These are phyloP conservation scores for Penicillium sp. DNA, from an alignment of 2,329 filamentous ascomycete species.

Conservation along the genomic window DNA sequence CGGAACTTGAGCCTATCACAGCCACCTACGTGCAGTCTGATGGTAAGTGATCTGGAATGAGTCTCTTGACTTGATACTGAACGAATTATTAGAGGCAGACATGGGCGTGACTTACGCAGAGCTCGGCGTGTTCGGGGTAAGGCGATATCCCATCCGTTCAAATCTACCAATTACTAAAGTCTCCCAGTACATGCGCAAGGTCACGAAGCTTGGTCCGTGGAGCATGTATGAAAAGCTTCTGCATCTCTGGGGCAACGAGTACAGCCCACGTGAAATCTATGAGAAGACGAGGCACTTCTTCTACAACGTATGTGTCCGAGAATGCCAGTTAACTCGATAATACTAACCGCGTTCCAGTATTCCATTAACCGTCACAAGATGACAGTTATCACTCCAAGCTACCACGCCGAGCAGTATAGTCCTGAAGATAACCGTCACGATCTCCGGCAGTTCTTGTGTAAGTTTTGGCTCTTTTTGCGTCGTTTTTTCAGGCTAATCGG, in stretches of 20 bases:
- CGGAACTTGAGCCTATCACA: slow-evolving; percentile 66
- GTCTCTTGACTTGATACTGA: not conserved
- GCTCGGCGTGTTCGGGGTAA: slow-evolving; percentile 50
- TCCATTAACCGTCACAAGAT: slow-evolving; percentile 66
- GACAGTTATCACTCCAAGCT: slow-evolving; percentile 58
- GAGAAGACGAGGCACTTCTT: slow-evolving; percentile 48
- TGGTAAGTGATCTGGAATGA: not conserved
- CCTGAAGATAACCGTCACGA: slow-evolving; percentile 61
- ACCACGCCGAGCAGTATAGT: slow-evolving; percentile 54
- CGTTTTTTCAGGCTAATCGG: not conserved
- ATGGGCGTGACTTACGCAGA: slow-evolving; percentile 57
- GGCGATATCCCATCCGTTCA: not conserved
- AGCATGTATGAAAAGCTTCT: slow-evolving; percentile 55
- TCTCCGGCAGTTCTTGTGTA: slow-evolving; percentile 55
- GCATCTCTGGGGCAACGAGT: slow-evolving; percentile 48
- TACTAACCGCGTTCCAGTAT: slow-evolving; percentile 36
- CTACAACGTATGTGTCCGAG: slow-evolving; percentile 24
- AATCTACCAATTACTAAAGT: slow-evolving; percentile 42
- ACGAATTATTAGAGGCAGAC: slow-evolving; percentile 45
- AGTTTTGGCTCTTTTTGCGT: slow-evolving; percentile 1
- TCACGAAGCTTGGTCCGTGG: slow-evolving; percentile 54
- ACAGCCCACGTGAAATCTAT: slow-evolving; percentile 45
- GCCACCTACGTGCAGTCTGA: slow-evolving; percentile 59
- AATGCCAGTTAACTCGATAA: not conserved
- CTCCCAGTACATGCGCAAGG: slow-evolving; percentile 56